Percentiles rank a stretch among this genome's conserved stretches.
These are phyloP conservation scores for Dioscorea cayenensis DNA, from an alignment of 116 monocot genomes.

Conservation along the genomic window DNA sequence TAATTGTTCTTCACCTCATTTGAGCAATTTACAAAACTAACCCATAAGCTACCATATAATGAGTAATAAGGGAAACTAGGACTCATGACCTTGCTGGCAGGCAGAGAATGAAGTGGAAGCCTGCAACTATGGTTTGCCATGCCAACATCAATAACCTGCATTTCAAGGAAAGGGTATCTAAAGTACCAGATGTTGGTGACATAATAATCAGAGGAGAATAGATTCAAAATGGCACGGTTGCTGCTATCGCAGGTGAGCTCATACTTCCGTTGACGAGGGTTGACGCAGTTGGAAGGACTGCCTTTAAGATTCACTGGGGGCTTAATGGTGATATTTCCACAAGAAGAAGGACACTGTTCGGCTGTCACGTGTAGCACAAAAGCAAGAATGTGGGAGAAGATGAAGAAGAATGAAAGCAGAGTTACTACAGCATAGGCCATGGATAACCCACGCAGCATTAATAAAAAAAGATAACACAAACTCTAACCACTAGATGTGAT, in stretches of 20 bases:
- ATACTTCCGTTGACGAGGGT: not conserved
- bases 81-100: not conserved
- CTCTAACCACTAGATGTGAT: no score
- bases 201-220: not conserved
- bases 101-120: slow-evolving; percentile 3
- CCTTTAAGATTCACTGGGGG: slow-evolving; percentile 8
- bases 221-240: not conserved
- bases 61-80: not conserved
- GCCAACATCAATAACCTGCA: not conserved
- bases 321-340: slow-evolving; percentile 1
- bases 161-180: not conserved
- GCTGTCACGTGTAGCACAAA: no score
- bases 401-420: no score
- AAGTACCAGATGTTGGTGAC: not conserved
- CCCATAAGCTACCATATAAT: not conserved
- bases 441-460: no score
- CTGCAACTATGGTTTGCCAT: slow-evolving; percentile 2
- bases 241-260: slow-evolving; percentile 5
- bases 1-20: not conserved
- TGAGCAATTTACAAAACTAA: not conserved
- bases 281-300: not conserved
- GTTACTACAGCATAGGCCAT: no score
- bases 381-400: no score
- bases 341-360: not conserved
- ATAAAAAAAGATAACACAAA: no score